Conservation (phyloP, 2,329 filamentous ascomycete species). For the Monosporascus sp. region DNA sequence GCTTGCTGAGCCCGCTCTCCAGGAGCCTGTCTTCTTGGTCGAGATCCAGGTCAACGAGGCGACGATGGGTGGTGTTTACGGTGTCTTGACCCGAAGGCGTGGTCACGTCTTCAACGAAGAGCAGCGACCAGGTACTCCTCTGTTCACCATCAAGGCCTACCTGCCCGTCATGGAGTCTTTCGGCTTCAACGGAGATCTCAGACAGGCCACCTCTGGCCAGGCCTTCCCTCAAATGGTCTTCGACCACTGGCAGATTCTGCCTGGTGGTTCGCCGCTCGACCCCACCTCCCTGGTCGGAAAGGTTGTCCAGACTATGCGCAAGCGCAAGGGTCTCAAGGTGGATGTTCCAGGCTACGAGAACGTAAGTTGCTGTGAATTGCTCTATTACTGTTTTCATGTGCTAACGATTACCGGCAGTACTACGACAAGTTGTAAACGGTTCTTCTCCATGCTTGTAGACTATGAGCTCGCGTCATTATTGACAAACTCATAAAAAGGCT, state of each 20-base stretch:
- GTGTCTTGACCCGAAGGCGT: constrained; percentile 94
- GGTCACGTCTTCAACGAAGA: constrained; percentile 99
- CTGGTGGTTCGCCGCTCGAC: constrained; percentile 90
- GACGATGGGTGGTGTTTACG: constrained; percentile 99
- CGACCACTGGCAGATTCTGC: constrained; percentile 96
- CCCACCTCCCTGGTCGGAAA: constrained; percentile 72
- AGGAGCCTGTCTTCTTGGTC: constrained; percentile 97
- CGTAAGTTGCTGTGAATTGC: constrained; percentile 57
- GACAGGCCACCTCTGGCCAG: constrained; percentile 88
- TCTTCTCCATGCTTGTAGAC: constrained; percentile 41
- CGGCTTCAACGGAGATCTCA: constrained; percentile 98
- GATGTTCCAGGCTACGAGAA: constrained; percentile 90
- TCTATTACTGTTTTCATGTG: constrained; percentile 1
- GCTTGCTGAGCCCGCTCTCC: constrained; percentile 83
- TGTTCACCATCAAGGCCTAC: constrained; percentile 99
- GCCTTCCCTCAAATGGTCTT: constrained; percentile 99
- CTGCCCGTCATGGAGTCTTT: constrained; percentile 96
- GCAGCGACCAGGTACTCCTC: constrained; percentile 96
- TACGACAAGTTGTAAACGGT: constrained; percentile 93
- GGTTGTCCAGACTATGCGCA: constrained; percentile 85
- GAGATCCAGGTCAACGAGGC: constrained; percentile 98
- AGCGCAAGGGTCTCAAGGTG: constrained; percentile 99
- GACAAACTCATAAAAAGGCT: constrained; percentile 37
- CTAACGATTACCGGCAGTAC: constrained; percentile 62
- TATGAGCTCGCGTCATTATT: constrained; percentile 38